These are phyloP conservation scores for Suillus paluster DNA, from an alignment of 768 basidiomycete genomes.

Conservation along the genomic window DNA sequence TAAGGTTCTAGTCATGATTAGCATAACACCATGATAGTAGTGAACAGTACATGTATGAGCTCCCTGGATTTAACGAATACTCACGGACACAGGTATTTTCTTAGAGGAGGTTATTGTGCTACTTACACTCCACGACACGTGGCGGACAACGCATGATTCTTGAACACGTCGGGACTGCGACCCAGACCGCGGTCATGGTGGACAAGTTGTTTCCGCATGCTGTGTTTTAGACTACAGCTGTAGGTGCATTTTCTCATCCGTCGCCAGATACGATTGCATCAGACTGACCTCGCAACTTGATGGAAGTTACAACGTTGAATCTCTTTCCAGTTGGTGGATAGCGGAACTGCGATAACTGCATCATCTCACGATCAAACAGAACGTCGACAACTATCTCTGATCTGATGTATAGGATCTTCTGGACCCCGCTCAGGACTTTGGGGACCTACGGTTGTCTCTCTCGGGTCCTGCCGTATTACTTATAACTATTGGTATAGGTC, in stretches of 20 bases:
- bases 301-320: too few relatives aligned
- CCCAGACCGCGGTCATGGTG: neutral
- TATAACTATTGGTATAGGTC: neutral
- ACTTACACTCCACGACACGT: neutral
- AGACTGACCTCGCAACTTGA: too few relatives aligned
- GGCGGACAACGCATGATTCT: constrained; percentile 2
- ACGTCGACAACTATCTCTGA: neutral
- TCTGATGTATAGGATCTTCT: too few relatives aligned
- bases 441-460: neutral
- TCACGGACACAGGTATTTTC: neutral
- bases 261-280: neutral
- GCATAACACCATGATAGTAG: neutral
- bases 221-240: neutral
- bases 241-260: neutral
- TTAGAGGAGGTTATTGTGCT: too few relatives aligned
- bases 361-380: neutral
- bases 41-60: neutral
- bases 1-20: too few relatives aligned
- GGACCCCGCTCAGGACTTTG: neutral
- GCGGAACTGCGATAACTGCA: neutral
- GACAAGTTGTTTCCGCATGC: neutral
- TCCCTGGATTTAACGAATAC: too few relatives aligned
- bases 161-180: neutral
- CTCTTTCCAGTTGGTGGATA: neutral
- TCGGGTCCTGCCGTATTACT: neutral